These are phyloP conservation scores for Cutaneotrichosporon mucoides DNA, from an alignment of 1,284 basidiomycete genomes.

Conservation along the genomic window DNA sequence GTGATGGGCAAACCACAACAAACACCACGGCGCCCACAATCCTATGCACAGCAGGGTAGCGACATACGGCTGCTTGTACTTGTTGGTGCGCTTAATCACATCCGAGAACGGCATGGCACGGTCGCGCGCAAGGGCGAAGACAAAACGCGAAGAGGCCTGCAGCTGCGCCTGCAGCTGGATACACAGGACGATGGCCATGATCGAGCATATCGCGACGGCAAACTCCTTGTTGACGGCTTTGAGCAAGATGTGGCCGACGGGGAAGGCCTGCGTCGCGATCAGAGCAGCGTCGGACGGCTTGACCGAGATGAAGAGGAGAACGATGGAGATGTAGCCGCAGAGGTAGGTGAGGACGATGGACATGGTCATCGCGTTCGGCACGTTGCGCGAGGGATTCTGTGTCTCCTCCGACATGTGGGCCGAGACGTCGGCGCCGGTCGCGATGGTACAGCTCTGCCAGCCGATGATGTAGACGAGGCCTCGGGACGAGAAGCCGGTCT, in stretches of 20 bases:
- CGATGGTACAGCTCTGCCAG: constrained; percentile 44
- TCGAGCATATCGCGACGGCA: constrained; percentile 32
- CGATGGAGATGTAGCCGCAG: constrained; percentile 43
- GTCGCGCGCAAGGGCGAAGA: constrained; percentile 47
- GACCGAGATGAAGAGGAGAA: constrained; percentile 41
- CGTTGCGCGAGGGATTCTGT: constrained; percentile 45
- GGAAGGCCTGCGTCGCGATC: constrained; percentile 32
- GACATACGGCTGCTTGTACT: constrained; percentile 34
- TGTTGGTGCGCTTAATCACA: constrained; percentile 36
- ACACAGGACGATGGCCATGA: constrained; percentile 35
- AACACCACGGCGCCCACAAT: constrained; percentile 32
- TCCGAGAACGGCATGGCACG: constrained; percentile 46
- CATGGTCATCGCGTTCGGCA: constrained; percentile 45
- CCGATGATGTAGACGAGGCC: constrained; percentile 44
- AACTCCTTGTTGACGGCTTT: constrained; percentile 31
- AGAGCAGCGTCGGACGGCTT: constrained; percentile 28
- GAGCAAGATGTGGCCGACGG: constrained; percentile 43
- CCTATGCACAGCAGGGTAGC: constrained; percentile 40
- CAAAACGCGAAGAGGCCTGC: constrained; percentile 47
- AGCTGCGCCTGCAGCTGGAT: constrained; percentile 46
- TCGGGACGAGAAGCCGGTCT: constrained; percentile 32
- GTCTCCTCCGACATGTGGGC: constrained; percentile 47
- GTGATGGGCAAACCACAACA: constrained; percentile 25
- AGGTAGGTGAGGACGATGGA: constrained; percentile 38
- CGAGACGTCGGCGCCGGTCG: constrained; percentile 29